Evolutionary conservation across 352 stramenopile species (phyloP), one percentile per base, ranked within the genome.

Genomic region (Pythium monospermum): DNA sequence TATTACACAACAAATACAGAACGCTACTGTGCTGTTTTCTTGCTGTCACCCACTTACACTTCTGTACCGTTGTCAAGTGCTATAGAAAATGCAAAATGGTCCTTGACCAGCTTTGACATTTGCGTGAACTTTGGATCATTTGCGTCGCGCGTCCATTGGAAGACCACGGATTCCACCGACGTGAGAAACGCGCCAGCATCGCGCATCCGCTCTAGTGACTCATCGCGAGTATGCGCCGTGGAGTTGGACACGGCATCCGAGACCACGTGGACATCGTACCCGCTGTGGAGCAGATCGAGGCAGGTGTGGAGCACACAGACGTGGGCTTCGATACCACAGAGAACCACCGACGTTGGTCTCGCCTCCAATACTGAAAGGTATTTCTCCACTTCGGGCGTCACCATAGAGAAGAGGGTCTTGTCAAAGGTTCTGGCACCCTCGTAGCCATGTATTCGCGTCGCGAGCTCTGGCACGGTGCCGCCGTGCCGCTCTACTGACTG

Each of bases 321-420:
- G 54, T 98, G 75, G 54, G 76, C 84, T 73, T 99, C 96, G 45
- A 99, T 99, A 22, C 96, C 96, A 37, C 97, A 97, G 18, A 99
- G 69, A 27, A 98, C 76, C 38, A 96, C 80, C 6, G 85, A 94
- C 60, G 71, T 89, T 60, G 74, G 76, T 47, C 78, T 57, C 16
- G 57, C 55, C 47, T 72, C 65, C 37, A 59, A 59, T 13, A 30
- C 52, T 21, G 67, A 49, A 31, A 99, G 52, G 56, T 97, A 72
- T 22, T 65, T 51, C 27, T 82, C 69, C 11, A 98, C 88, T 53
- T 99, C 94, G 21, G 76, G 67, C 18, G 94, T 98, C 32, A 98
- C 68, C 96, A 99, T 99, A 13, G 87, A 98, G 71, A 99, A 99
- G 51, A 96, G 76, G 64, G 95, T 98, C 82, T 99, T 99, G 74